Evolutionary conservation across 139 green algal genomes (phyloP).

Genomic region (Limnomonas spitsbergensis): DNA sequence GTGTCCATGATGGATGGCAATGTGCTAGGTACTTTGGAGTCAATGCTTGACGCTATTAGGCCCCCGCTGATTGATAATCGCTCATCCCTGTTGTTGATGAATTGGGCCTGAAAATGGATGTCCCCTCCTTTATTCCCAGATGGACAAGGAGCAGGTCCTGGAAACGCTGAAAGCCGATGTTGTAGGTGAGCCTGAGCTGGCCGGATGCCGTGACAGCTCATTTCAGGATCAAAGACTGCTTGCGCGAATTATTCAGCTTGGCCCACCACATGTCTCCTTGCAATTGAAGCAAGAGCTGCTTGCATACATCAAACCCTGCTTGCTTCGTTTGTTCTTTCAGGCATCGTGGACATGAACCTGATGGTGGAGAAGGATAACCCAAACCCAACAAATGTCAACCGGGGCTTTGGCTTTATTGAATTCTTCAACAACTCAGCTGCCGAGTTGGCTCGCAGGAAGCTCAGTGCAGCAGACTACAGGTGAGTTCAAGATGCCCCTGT

Average conservation of each 20-base stretch:
- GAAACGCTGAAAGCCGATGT: conserved; percentile 21
- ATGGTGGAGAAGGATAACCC: conserved; percentile 9
- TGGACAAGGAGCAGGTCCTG: background rate
- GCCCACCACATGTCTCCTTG: too few species aligned
- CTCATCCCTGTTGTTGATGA: background rate
- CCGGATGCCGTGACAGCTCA: too few species aligned
- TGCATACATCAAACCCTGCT: too few species aligned
- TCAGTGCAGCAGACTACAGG: conserved; percentile 63
- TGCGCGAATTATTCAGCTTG: too few species aligned
- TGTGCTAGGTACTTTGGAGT: too few species aligned
- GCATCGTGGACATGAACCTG: background rate
- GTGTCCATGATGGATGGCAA: too few species aligned
- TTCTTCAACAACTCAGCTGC: conserved; percentile 89
- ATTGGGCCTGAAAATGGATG: background rate
- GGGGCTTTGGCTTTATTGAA: conserved; percentile 85
- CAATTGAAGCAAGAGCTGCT: too few species aligned
- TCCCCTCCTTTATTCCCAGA: background rate
- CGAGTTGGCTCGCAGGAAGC: conserved; percentile 52
- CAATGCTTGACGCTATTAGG: too few species aligned
- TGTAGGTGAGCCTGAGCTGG: conserved; percentile 19
- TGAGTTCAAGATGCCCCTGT: too few species aligned
- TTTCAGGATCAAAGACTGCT: too few species aligned
- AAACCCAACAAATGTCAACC: conserved; percentile 35
- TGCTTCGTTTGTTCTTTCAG: too few species aligned
- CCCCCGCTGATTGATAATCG: too few species aligned